Conservation (phyloP, 169 alveolate species). For the Ichthyophthirius multifiliis region DNA sequence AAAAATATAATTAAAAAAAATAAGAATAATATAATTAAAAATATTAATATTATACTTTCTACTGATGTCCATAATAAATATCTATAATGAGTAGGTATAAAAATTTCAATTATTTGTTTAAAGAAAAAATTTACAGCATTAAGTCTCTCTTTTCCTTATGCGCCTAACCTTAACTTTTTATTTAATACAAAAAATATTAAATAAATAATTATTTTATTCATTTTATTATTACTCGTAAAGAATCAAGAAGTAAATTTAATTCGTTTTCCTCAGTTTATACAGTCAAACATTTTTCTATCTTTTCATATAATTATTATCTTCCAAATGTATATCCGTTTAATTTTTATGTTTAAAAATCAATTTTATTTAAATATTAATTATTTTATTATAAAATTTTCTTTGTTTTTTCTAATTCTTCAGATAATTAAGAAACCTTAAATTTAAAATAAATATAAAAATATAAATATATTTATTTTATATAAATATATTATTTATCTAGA, state of each 20-base stretch:
- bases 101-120: constrained; percentile 29
- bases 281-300: constrained; percentile 19
- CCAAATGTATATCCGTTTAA: constrained; percentile 40
- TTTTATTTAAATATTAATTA: constrained; percentile 21
- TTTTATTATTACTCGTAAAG: constrained; percentile 19
- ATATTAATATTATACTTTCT: not conserved
- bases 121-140: constrained; percentile 37
- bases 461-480: not conserved
- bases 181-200: not conserved
- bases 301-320: constrained; percentile 37
- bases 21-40: not conserved
- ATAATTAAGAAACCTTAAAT: not conserved
- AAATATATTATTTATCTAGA: not conserved
- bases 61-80: constrained; percentile 38
- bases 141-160: constrained; percentile 40
- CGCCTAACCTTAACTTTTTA: constrained; percentile 32
- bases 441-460: not conserved
- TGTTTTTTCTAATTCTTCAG: constrained; percentile 39
- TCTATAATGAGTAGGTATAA: constrained; percentile 37
- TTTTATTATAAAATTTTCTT: constrained; percentile 13
- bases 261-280: constrained; percentile 27
- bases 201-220: not conserved
- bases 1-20: not conserved
- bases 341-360: constrained; percentile 22
- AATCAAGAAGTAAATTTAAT: constrained; percentile 30